Base-by-base conservation (phyloP, 2,329 filamentous ascomycete genomes). In the Peltaster fructicola region DNA sequence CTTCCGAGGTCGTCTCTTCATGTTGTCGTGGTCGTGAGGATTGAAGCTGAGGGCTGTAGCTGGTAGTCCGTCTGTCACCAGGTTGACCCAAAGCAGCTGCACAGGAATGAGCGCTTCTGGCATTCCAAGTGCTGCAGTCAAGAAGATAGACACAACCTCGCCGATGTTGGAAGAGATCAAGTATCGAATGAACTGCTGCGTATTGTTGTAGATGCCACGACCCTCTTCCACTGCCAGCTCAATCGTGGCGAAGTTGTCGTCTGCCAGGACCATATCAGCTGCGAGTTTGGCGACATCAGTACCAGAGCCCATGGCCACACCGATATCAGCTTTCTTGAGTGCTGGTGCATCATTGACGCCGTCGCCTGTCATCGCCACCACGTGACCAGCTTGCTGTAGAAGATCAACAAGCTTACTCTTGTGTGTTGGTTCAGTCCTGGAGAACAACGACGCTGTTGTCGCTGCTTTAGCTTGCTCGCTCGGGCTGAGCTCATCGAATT, bases 141-240 rank as follows among this genome's bases (percentile, higher is more conserved):
- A 57, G 66, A 98, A 98, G 54, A 98, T 98, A 7, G 88, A 95
- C 17, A 98, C 88, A 17, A 98, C 88, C 53, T 98, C 88, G 43
- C 88, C 90, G 38, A 98, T 98, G 60, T 98, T 98, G 36, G 85
- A 95, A 6, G 85, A 95, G 51, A 98, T 98, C 33, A 98, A 68
- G 52, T 98, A 98, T 24, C 90, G 80, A 56, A 98, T 98, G 56
- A 98, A 98, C 52, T 98, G 88, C 51, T 98, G 88, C 5, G 88
- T 98, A 64, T 98, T 98, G 73, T 88, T 95, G 68, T 93, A 98
- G 56, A 98, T 98, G 35, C 84, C 84, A 34, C 88, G 77, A 26
- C 88, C 88, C 56, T 98, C 88, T 51, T 98, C 88, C 35, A 98
- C 84, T 24, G 88, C 88, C 28, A 81, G 65, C 51, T 92, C 80